These are phyloP conservation scores for Schizochytrium sp. DNA, from an alignment of 108 stramenopile species.

Conservation along the genomic window DNA sequence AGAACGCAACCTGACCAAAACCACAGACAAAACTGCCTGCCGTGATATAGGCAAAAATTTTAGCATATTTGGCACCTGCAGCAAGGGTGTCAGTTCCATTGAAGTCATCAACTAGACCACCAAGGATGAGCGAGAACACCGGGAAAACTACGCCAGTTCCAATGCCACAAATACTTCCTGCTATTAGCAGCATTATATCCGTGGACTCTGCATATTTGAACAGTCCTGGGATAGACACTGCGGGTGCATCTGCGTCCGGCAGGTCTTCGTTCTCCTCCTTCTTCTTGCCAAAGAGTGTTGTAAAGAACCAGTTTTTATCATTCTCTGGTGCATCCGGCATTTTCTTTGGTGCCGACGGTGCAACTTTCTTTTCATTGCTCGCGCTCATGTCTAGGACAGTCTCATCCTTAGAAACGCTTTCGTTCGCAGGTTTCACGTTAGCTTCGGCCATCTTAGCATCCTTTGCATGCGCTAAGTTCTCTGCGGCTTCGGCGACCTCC, in stretches of 20 bases:
- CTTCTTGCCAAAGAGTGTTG: neutral
- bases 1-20: neutral
- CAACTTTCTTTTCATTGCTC: too few species aligned
- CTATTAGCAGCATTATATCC: neutral
- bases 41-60: slow-evolving; percentile 13
- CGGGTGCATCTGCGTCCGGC: neutral
- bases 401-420: too few species aligned
- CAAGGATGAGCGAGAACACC: slow-evolving; percentile 7
- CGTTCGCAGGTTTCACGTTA: too few species aligned
- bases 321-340: too few species aligned
- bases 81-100: neutral
- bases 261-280: slow-evolving; percentile 2
- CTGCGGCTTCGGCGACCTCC: too few species aligned
- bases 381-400: too few species aligned
- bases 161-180: neutral
- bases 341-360: too few species aligned
- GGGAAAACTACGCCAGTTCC: slow-evolving; percentile 4
- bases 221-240: slow-evolving; percentile 20
- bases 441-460: too few species aligned
- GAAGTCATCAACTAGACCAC: slow-evolving; percentile 17
- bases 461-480: too few species aligned
- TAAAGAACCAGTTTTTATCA: too few species aligned
- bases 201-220: slow-evolving; percentile 24
- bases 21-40: neutral
- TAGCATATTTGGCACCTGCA: neutral